These are phyloP conservation scores for Lactarius vividus DNA, from an alignment of 768 basidiomycete genomes.

Conservation along the genomic window DNA sequence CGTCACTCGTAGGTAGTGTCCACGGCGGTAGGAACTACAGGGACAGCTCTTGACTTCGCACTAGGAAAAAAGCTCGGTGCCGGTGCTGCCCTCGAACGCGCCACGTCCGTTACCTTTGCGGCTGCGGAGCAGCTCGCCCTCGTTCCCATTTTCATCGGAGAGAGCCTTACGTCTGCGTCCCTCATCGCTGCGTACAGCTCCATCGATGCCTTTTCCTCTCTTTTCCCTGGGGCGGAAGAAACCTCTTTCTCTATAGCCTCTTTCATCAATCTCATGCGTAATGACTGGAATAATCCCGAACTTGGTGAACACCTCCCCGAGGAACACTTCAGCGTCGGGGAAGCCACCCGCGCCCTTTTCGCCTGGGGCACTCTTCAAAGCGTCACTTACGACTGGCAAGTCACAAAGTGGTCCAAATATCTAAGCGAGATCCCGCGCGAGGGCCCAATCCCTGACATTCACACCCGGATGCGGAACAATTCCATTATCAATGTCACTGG, in stretches of 20 bases:
- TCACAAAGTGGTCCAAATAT: constrained; percentile 62
- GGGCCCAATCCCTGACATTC: constrained; percentile 37
- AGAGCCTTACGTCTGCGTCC: constrained; percentile 74
- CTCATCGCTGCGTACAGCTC: constrained; percentile 72
- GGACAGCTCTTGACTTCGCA: constrained; percentile 61
- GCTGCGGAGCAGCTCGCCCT: constrained; percentile 71
- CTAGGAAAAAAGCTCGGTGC: constrained; percentile 61
- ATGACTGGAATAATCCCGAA: constrained; percentile 66
- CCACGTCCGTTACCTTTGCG: constrained; percentile 58
- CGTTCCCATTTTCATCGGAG: constrained; percentile 69
- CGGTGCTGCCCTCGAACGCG: constrained; percentile 53
- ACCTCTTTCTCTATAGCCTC: constrained; percentile 78
- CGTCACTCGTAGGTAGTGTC: constrained; percentile 61
- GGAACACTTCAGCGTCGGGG: constrained; percentile 59
- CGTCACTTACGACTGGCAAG: constrained; percentile 79
- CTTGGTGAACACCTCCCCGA: constrained; percentile 53
- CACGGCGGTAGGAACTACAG: constrained; percentile 55
- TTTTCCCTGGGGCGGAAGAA: constrained; percentile 74
- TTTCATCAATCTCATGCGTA: constrained; percentile 75
- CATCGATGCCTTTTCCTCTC: constrained; percentile 66
- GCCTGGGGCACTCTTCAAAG: constrained; percentile 82
- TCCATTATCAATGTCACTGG: constrained; percentile 73
- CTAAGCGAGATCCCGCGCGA: constrained; percentile 66
- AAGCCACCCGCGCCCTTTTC: constrained; percentile 66
- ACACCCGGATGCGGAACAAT: constrained; percentile 25